A percentile compares a stretch with the other conserved stretches of the same genome.
Evolutionary conservation across 345 rosid species (phyloP).

Genomic region (Tarenaya hassleriana): DNA sequence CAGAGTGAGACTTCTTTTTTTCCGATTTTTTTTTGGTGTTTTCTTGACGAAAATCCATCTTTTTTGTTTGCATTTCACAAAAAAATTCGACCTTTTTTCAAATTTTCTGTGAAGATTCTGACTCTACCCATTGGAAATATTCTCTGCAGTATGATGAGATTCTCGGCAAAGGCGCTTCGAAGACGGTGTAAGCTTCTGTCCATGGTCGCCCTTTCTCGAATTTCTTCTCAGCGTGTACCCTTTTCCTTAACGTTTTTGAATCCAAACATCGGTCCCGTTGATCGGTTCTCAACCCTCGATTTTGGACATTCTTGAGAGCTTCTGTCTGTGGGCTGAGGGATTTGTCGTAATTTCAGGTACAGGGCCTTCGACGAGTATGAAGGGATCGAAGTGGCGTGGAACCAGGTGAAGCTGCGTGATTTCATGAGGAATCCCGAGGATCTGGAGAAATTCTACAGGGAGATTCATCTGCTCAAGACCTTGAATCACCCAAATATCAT

Average conservation of each 20-base stretch:
- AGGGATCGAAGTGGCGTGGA: conserved; percentile 98
- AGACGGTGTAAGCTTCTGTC: conserved; percentile 69
- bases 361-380: conserved; percentile 88
- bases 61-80: not conserved
- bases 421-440: conserved; percentile 83
- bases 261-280: too few relatives aligned
- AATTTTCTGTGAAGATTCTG: too few relatives aligned
- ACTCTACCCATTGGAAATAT: too few relatives aligned
- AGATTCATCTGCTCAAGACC: conserved; percentile 90
- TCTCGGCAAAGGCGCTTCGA: conserved; percentile 95
- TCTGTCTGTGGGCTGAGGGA: conserved; percentile 8
- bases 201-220: conserved; percentile 4
- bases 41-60: conserved; percentile 1
- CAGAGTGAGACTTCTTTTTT: conserved; percentile 39
- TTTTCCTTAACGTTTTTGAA: too few relatives aligned
- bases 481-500: conserved; percentile 86
- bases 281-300: not conserved
- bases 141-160: conserved; percentile 70
- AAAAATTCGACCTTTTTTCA: conserved; percentile 1
- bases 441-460: conserved; percentile 85
- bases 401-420: conserved; percentile 89
- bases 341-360: conserved; percentile 37
- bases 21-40: not conserved
- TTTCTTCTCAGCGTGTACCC: too few relatives aligned
- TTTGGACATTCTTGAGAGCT: not conserved